phyloP scores from a whole-genome alignment of 2,329 filamentous ascomycete genomes.

The Diplocarpon mali region DNA sequence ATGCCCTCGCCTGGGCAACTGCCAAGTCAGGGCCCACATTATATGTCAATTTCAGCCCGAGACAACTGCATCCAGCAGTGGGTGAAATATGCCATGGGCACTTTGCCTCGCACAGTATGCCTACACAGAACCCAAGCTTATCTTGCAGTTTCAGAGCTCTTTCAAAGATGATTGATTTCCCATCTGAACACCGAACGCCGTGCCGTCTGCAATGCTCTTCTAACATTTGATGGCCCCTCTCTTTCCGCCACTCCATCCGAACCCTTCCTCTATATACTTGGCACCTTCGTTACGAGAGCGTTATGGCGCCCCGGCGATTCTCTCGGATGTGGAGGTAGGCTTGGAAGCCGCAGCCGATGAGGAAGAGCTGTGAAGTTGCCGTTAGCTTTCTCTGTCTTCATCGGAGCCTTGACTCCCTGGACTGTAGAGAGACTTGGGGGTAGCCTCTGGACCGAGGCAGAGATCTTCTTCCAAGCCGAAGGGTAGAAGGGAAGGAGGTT shows the following conservation, averaged over 20 bases:
- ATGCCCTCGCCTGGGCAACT: no score
- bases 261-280: background rate
- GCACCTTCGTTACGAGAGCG: slow-evolving; percentile 37
- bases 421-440: no score
- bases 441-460: background rate
- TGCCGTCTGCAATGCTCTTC: background rate
- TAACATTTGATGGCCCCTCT: background rate
- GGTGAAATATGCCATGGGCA: no score
- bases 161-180: background rate
- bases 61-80: no score
- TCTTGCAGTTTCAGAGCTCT: background rate
- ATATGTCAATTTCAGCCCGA: no score
- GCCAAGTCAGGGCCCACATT: no score
- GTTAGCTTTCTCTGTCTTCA: background rate
- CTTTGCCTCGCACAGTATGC: background rate
- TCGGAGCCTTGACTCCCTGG: no score
- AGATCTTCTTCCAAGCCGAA: background rate
- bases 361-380: slow-evolving; percentile 53
- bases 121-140: background rate
- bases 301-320: slow-evolving; percentile 73
- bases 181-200: slow-evolving; percentile 18
- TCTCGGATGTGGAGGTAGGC: slow-evolving; percentile 77
- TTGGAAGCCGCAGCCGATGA: slow-evolving; percentile 85
- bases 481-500: background rate
- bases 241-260: background rate